A percentile compares a stretch with the other conserved stretches of the same genome.
phyloP scores from a whole-genome alignment of 305 asterid species.

The Solanum chacoense region DNA sequence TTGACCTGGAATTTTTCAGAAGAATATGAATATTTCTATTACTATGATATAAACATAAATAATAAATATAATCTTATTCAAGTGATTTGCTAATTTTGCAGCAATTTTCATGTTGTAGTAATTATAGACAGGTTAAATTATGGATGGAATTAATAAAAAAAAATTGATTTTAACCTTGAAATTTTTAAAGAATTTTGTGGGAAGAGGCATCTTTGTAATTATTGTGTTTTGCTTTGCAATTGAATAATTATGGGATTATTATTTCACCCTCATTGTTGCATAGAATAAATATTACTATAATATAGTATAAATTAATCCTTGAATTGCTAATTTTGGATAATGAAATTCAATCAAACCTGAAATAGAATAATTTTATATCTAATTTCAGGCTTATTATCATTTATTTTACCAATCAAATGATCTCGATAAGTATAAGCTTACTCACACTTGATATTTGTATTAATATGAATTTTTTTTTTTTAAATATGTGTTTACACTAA shows the following conservation, averaged over 20 bases:
- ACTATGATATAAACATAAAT: neutral
- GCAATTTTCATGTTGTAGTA: neutral
- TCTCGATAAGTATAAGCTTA: neutral
- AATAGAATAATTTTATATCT: neutral
- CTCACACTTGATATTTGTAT: neutral
- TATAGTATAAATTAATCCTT: neutral
- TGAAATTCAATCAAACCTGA: neutral
- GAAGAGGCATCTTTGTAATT: neutral
- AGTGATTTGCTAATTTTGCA: neutral
- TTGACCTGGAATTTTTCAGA: neutral
- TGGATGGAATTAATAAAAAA: neutral
- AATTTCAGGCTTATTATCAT: neutral
- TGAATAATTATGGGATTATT: neutral
- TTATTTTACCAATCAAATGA: neutral
- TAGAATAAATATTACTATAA: neutral
- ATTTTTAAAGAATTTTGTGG: neutral
- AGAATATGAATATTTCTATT: neutral
- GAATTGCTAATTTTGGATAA: neutral
- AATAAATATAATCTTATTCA: neutral
- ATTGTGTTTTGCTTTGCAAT: neutral
- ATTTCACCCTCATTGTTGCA: neutral
- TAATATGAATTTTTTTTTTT: too few species aligned
- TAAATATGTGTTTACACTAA: neutral
- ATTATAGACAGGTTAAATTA: neutral
- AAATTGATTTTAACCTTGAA: neutral